phyloP scores from a whole-genome alignment of 768 basidiomycete genomes.

The Trametes cinnabarina region DNA sequence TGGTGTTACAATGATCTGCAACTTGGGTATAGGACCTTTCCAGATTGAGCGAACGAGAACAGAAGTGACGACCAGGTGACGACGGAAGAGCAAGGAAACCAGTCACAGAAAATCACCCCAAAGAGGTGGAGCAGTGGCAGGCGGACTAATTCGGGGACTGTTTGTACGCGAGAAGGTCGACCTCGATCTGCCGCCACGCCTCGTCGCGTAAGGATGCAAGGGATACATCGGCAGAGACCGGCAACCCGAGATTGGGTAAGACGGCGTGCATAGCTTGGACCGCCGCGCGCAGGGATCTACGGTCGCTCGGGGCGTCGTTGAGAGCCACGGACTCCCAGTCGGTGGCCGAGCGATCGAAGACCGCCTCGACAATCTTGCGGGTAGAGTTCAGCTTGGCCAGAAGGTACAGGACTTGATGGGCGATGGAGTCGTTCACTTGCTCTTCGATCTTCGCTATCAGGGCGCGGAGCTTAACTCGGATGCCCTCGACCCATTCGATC shows the following conservation, averaged over 20 bases:
- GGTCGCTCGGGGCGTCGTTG: too few species aligned
- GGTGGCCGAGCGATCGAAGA: background rate
- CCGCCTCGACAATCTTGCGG: background rate
- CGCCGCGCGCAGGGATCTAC: background rate
- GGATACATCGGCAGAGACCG: background rate
- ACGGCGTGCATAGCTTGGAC: background rate
- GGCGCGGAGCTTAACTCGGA: background rate
- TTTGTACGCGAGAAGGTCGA: background rate
- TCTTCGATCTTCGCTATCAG: background rate
- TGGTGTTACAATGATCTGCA: too few species aligned
- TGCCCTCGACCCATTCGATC: background rate
- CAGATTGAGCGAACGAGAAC: too few species aligned
- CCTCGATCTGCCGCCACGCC: background rate
- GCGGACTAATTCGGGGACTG: too few species aligned
- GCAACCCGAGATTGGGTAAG: background rate
- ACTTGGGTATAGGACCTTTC: too few species aligned
- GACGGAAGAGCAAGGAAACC: background rate
- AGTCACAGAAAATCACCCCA: too few species aligned
- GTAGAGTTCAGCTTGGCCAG: background rate
- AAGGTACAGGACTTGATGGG: background rate
- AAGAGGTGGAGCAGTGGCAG: too few species aligned
- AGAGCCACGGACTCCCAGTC: too few species aligned
- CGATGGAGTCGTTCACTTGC: background rate
- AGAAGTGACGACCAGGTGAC: too few species aligned
- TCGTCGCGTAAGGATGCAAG: background rate